A percentile compares a stretch with the other conserved stretches of the same genome.
phyloP scores from a whole-genome alignment of 352 stramenopile genomes.

The Pythium rishiriense region DNA sequence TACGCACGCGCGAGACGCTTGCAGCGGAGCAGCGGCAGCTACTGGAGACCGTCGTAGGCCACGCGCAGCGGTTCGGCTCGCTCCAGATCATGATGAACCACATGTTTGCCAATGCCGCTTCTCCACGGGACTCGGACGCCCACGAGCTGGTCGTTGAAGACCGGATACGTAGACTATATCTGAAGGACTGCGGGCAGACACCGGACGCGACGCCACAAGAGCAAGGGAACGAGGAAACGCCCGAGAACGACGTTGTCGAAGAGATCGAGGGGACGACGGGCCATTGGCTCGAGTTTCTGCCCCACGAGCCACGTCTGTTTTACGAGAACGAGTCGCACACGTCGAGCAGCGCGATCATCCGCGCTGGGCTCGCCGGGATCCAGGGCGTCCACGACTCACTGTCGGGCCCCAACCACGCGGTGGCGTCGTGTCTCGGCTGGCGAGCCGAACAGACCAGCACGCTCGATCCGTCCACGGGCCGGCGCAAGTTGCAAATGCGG shows the following conservation, averaged over 20 bases:
- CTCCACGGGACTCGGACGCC: neutral
- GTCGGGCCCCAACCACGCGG: neutral
- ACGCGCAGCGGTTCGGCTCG: neutral
- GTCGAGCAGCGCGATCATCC: neutral
- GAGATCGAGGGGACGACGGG: neutral
- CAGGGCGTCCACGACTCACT: slow-evolving; percentile 2
- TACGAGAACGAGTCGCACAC: neutral
- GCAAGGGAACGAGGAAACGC: neutral
- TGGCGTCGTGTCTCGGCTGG: slow-evolving; percentile 10
- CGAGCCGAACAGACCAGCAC: slow-evolving; percentile 4
- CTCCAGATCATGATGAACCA: neutral
- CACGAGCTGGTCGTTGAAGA: neutral
- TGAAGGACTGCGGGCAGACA: neutral
- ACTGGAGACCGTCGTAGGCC: neutral
- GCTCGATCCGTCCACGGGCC: neutral
- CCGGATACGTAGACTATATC: neutral
- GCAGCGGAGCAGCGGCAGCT: slow-evolving; percentile 16
- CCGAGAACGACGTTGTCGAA: neutral
- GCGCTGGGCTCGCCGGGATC: neutral
- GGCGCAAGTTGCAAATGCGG: slow-evolving; percentile 6
- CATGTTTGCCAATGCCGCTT: neutral
- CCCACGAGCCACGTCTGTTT: slow-evolving; percentile 7
- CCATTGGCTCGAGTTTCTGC: slow-evolving; percentile 7
- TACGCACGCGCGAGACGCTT: slow-evolving; percentile 20
- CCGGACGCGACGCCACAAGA: neutral